Evolutionary conservation across 108 stramenopile genomes (phyloP).

Genomic region (Pseudonitzschia delicatissima): DNA sequence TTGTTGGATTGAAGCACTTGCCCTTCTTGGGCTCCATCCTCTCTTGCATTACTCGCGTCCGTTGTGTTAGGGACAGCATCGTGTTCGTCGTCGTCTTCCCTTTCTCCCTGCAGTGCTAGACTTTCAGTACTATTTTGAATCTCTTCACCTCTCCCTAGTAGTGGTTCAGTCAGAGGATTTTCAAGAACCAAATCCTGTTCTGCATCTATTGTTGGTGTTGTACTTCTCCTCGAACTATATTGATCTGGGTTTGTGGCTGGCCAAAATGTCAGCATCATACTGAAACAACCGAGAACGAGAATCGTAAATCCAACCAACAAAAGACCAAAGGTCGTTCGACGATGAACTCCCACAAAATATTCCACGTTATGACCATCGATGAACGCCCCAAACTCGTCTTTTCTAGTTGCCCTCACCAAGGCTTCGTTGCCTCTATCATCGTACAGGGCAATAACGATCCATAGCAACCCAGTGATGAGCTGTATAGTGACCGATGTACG

Average conservation of each 20-base stretch:
- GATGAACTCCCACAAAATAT: neutral
- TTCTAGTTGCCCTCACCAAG: neutral
- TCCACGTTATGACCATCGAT: neutral
- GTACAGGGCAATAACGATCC: conserved; percentile 23
- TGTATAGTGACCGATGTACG: conserved; percentile 21
- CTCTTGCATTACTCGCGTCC: neutral
- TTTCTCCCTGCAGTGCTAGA: neutral
- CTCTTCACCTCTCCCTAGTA: conserved; percentile 13
- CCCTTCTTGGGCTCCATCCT: neutral
- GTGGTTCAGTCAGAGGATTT: conserved; percentile 13
- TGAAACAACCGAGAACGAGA: conserved; percentile 43
- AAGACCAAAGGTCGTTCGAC: conserved; percentile 23
- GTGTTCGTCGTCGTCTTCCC: neutral
- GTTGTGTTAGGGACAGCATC: neutral
- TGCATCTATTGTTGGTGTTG: neutral
- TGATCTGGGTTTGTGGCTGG: conserved; percentile 31
- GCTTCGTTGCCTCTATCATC: conserved; percentile 11
- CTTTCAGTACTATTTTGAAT: neutral
- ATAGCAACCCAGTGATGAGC: conserved; percentile 19
- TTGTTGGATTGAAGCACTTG: neutral
- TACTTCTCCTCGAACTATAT: neutral
- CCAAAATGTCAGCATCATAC: conserved; percentile 63
- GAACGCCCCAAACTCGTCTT: neutral
- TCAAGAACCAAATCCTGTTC: neutral
- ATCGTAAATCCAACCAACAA: conserved; percentile 47